Evolutionary conservation across 176 grass and related monocot species (phyloP), one percentile per base, ranked within the genome.

Genomic region (Cymbopogon citratus): DNA sequence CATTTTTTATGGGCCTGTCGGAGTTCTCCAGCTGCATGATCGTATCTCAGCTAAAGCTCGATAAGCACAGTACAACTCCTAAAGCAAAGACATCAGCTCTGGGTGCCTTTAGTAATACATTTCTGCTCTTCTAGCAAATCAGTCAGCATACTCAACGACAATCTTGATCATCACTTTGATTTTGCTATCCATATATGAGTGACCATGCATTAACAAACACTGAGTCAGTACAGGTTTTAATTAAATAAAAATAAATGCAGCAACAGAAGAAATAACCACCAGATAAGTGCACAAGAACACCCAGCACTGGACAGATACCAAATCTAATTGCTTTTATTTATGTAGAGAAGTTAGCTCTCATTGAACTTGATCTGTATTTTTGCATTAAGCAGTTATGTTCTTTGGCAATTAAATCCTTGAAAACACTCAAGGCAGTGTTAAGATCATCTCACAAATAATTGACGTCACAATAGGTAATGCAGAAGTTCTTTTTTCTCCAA

Each of bases 151-250:
- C 79, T 91, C 91, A 76, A 95, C 96, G 3, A 99, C 93, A 69
- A 99, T 93, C 76, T 91, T 99, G 91, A 99, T 93, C 96, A 99
- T 99, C 18, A 82, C 67, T 84, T 93, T 95, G 80, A 99, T 87
- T 84, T 99, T 99, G 57, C 67, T 83, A 83, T 95, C 96, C 83
- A 88, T 99, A 38, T 93, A 92, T 98, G 87, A 29, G 24, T 40
- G 44, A 59, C 51, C 38, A 65, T 9, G 8, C 80, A 85, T 81
- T 51, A 76, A 46, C 36, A 51, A 86, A 90, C 19, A 27, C 24
- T 62, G 41, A 38, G 73, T 87, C 82, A 77, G 67, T 63, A 23
- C 24, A 79, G 21, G 54, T 6, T 56, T 49, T 6, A 31, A 67
- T n/a, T n/a, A n/a, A n/a, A n/a, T n/a, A n/a, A n/a, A 31, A 67